These are phyloP conservation scores for Lecanicillium sp. DNA, from an alignment of 2,329 filamentous ascomycete species.

Conservation along the genomic window DNA sequence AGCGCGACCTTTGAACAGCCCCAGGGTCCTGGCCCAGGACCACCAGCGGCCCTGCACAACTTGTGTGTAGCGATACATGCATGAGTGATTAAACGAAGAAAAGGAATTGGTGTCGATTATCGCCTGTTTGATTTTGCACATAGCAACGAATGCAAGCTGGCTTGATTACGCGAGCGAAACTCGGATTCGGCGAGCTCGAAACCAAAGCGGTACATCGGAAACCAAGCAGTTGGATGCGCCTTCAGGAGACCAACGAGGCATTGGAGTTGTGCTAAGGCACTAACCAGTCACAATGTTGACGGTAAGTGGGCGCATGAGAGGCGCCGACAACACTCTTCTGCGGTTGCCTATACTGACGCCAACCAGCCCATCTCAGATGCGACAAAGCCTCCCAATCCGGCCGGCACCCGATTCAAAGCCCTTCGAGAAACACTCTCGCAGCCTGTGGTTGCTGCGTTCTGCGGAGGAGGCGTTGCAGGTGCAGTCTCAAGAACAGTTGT, in stretches of 20 bases:
- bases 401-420: constrained; percentile 25
- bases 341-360: not conserved
- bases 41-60: constrained; percentile 6
- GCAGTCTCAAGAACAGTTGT: constrained; percentile 98
- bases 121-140: too few relatives aligned
- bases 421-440: constrained; percentile 59
- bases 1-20: not conserved
- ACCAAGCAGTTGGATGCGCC: constrained; percentile 1
- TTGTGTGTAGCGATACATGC: not conserved
- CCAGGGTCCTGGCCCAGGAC: constrained; percentile 9
- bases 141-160: not conserved
- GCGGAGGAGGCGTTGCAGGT: constrained; percentile 87
- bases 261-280: not conserved
- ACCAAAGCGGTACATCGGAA: not conserved
- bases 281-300: constrained; percentile 2
- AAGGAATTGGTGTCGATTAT: too few relatives aligned
- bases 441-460: constrained; percentile 84
- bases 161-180: not conserved
- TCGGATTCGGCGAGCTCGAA: not conserved
- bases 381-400: constrained; percentile 21
- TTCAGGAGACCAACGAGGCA: not conserved
- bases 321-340: not conserved
- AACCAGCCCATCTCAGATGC: constrained; percentile 16
- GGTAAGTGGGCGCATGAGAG: not conserved
- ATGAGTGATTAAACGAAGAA: too few relatives aligned